Evolutionary conservation across 371 early-diverging fungal species (phyloP).

Genomic region (Zopfochytrium polystomum): DNA sequence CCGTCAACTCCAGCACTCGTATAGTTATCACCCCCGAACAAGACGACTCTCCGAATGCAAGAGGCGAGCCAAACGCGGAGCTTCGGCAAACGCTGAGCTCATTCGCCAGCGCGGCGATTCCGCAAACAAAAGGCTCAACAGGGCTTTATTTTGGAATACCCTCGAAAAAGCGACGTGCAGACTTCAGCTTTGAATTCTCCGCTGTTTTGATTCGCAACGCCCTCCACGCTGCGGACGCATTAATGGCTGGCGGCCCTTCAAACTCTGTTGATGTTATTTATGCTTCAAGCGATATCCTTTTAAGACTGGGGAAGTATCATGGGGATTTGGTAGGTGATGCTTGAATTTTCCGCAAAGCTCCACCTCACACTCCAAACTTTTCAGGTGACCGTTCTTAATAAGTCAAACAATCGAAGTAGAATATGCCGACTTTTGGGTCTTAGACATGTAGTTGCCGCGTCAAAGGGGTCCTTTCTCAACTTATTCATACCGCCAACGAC

Average conservation of each 20-base stretch:
- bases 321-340: not conserved
- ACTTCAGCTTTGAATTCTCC: not conserved
- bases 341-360: not conserved
- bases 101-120: not conserved
- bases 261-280: not conserved
- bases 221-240: not conserved
- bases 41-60: not conserved
- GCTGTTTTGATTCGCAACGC: not conserved
- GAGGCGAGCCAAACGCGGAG: not conserved
- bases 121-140: not conserved
- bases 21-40: not conserved
- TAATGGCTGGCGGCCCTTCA: not conserved
- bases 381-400: not conserved
- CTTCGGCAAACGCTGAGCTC: not conserved
- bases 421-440: not conserved
- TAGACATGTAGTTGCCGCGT: not conserved
- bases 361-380: not conserved
- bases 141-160: not conserved
- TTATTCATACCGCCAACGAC: not conserved
- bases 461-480: not conserved
- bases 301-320: not conserved
- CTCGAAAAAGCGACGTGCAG: not conserved
- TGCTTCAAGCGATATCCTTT: not conserved
- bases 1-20: not conserved
- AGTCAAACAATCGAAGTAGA: not conserved